Evolutionary conservation across 352 stramenopile genomes (phyloP).

Genomic region (Pythium aquatile): DNA sequence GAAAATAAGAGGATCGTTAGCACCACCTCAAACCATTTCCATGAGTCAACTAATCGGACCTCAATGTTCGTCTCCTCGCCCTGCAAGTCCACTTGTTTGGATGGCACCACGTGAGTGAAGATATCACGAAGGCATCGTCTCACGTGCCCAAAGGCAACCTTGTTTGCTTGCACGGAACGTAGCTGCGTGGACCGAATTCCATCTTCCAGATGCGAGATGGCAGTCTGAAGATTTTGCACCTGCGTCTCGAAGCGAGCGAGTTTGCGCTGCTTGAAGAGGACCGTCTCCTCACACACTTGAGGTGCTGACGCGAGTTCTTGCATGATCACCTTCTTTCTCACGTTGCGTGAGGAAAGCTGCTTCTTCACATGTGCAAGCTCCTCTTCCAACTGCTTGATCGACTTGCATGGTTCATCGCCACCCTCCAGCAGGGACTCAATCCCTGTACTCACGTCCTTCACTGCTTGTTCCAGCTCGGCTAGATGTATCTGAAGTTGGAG

Average conservation of each 20-base stretch:
- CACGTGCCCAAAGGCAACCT: conserved; percentile 25
- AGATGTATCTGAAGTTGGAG: not conserved
- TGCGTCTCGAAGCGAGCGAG: conserved; percentile 20
- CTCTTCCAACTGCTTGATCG: not conserved
- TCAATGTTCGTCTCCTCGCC: conserved; percentile 21
- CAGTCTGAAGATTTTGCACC: conserved; percentile 14
- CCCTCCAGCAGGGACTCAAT: not conserved
- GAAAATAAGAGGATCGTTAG: not conserved
- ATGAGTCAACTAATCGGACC: conserved; percentile 9
- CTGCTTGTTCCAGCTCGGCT: not conserved
- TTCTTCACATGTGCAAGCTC: not conserved
- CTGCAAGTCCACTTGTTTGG: conserved; percentile 22
- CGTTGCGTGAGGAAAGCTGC: not conserved
- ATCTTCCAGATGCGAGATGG: conserved; percentile 26
- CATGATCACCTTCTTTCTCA: conserved; percentile 18
- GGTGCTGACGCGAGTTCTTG: conserved; percentile 6
- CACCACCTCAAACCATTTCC: too few relatives aligned
- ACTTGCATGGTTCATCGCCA: not conserved
- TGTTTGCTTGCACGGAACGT: conserved; percentile 26
- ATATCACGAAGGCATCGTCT: conserved; percentile 24
- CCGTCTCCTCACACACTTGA: conserved; percentile 15
- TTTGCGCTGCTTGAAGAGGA: conserved; percentile 23
- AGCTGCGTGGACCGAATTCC: conserved; percentile 29
- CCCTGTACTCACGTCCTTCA: not conserved
- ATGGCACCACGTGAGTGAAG: conserved; percentile 29